Evolutionary conservation across 2,329 filamentous ascomycete species (phyloP).

Genomic region (Macrophomina pseudophaseolina): DNA sequence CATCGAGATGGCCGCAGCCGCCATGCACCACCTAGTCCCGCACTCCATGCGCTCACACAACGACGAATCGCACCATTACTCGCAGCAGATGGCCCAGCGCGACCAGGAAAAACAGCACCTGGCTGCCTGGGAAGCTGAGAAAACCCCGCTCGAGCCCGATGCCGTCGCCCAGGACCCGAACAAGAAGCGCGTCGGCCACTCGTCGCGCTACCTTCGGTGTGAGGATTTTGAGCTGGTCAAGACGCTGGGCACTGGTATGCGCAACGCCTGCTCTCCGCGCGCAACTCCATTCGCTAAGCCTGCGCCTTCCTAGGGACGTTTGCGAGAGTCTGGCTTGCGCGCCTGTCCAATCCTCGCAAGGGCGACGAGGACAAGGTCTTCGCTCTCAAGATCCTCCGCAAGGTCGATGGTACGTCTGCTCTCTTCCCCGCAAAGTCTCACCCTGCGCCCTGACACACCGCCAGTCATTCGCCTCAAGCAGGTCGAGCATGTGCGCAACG

Average conservation of each 20-base stretch:
- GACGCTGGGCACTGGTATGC: slow-evolving; percentile 74
- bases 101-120: slow-evolving; percentile 55
- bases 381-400: slow-evolving; percentile 78
- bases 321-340: slow-evolving; percentile 79
- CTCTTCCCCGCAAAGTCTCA: not conserved
- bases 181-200: slow-evolving; percentile 54
- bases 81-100: slow-evolving; percentile 43
- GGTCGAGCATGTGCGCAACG: slow-evolving; percentile 84
- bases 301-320: slow-evolving; percentile 66
- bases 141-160: slow-evolving; percentile 48
- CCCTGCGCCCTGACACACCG: slow-evolving; percentile 2
- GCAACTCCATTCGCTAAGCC: slow-evolving; percentile 17
- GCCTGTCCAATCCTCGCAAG: slow-evolving; percentile 59
- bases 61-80: slow-evolving; percentile 36
- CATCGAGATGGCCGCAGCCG: slow-evolving; percentile 38
- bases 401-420: slow-evolving; percentile 53
- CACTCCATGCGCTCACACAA: slow-evolving; percentile 35
- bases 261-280: slow-evolving; percentile 19
- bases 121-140: slow-evolving; percentile 54
- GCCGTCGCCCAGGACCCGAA: slow-evolving; percentile 50
- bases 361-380: slow-evolving; percentile 70
- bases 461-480: slow-evolving; percentile 81
- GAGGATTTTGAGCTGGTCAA: slow-evolving; percentile 75
- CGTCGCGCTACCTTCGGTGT: slow-evolving; percentile 51
- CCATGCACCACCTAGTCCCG: slow-evolving; percentile 40